Evolutionary conservation across 2,329 filamentous ascomycete species (phyloP), one percentile per base, ranked within the genome.

Genomic region (Neopestalotiopsis sp.): DNA sequence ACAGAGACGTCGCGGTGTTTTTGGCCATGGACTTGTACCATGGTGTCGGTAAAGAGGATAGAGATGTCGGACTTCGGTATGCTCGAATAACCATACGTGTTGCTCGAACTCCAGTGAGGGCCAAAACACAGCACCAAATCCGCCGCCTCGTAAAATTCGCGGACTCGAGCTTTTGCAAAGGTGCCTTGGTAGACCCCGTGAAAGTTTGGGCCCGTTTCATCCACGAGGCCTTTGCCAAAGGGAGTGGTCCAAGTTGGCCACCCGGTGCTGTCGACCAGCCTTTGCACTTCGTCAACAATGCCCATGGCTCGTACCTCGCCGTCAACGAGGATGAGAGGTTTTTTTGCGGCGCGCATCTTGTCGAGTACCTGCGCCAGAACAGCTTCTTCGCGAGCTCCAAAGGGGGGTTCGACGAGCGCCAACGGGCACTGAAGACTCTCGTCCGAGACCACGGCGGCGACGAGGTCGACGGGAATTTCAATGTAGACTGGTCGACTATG

Each of bases 401-500:
- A 17, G 13, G 57, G 6, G 12, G 60, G 12, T 12, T 63, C 34
- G 24, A 42, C 7, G 1, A 4, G 24, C 10, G 28, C 28, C 10
- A 52, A 4, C 4, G 62, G 62, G 4, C 9, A 30, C 17, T 24
- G 42, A 10, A 65, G 24, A 3, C 20, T 72, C 7, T 74, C 74
- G 5, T 75, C 75, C 7, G 78, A 72, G 1, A 86, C 76, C 4
- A 71, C 72, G 0, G 74, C 77, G 6, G 74, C 74, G 5, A 87
- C 85, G 76, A 89, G 78, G 72, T 90, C 88, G 13, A 83, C 81
- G 0, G 88, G 88, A 4, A 90, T 72, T 70, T 87, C 84, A 24
- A 90, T 83, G 69, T 88, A 89, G 0, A 87, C 88, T 0, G 88
- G 88, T 2, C 85, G 81, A 68, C 84, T 87, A 49, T 87, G 83